Evolutionary conservation across 129 eudicot species (phyloP).

Genomic region (Glebionis coronaria): DNA sequence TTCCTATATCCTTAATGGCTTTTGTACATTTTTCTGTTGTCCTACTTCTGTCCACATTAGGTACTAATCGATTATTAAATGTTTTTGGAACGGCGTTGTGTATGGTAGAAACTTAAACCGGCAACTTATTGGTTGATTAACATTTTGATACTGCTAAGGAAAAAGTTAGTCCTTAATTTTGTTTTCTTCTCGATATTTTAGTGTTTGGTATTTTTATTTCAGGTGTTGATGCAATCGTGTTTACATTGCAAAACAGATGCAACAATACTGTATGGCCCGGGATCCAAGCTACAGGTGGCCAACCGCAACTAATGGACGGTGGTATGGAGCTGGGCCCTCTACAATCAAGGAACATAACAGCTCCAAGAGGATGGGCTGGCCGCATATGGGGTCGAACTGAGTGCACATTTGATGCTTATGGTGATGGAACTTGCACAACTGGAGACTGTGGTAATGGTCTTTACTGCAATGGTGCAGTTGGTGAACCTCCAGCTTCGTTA

Average conservation of each 20-base stretch:
- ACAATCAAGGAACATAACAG: constrained; percentile 22
- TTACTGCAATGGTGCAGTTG: constrained; percentile 44
- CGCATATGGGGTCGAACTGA: constrained; percentile 59
- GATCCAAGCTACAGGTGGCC: constrained; percentile 34
- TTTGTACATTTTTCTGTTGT: constrained; percentile 12
- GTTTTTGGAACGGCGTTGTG: too few relatives aligned
- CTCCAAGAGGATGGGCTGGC: constrained; percentile 65
- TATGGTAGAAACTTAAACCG: neutral
- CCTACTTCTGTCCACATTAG: constrained; percentile 23
- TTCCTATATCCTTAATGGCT: constrained; percentile 19
- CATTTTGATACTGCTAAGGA: too few relatives aligned
- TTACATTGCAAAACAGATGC: constrained; percentile 56
- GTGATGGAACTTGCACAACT: constrained; percentile 43
- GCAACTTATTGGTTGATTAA: too few relatives aligned
- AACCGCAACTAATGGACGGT: constrained; percentile 41
- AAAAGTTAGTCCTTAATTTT: neutral
- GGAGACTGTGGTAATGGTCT: constrained; percentile 57
- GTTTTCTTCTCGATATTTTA: neutral
- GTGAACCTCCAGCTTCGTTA: constrained; percentile 53
- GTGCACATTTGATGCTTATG: constrained; percentile 39
- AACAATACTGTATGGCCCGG: constrained; percentile 65
- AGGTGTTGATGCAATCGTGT: constrained; percentile 42
- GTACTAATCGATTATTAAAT: constrained; percentile 7
- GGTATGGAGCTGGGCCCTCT: constrained; percentile 42
- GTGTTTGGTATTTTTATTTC: constrained; percentile 10